Percentiles rank a stretch among this genome's conserved stretches.
Conservation (phyloP, 371 early-diverging fungal species). For the Mucor plumbeus region DNA sequence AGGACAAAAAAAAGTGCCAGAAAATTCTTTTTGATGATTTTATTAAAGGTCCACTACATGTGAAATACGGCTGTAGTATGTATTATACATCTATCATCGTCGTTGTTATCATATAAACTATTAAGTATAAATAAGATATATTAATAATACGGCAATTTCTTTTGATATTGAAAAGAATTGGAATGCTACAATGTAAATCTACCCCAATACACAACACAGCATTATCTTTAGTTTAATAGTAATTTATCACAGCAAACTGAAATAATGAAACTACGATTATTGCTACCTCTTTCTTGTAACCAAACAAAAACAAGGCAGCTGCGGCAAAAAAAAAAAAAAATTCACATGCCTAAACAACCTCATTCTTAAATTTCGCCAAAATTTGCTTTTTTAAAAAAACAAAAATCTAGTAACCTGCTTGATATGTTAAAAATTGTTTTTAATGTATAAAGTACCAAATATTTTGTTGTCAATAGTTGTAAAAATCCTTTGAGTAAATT, state of each 20-base stretch:
- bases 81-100: background rate
- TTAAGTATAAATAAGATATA: too few relatives aligned
- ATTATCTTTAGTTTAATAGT: too few relatives aligned
- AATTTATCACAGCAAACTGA: too few relatives aligned
- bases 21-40: constrained; percentile 7
- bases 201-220: too few relatives aligned
- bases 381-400: background rate
- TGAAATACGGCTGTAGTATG: background rate
- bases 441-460: background rate
- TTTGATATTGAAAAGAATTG: too few relatives aligned
- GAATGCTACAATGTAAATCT: too few relatives aligned
- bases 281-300: background rate
- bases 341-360: background rate
- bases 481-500: background rate
- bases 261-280: background rate
- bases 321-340: background rate
- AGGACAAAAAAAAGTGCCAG: constrained; percentile 1
- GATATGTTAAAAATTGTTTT: background rate
- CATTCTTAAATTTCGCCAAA: background rate
- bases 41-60: constrained; percentile 2
- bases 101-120: too few relatives aligned
- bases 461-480: background rate
- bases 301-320: background rate
- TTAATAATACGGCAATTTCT: too few relatives aligned
- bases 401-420: background rate